A percentile compares a stretch with the other conserved stretches of the same genome.
phyloP scores from a whole-genome alignment of 176 grass and related monocot species.

The Saccharum spontaneum region DNA sequence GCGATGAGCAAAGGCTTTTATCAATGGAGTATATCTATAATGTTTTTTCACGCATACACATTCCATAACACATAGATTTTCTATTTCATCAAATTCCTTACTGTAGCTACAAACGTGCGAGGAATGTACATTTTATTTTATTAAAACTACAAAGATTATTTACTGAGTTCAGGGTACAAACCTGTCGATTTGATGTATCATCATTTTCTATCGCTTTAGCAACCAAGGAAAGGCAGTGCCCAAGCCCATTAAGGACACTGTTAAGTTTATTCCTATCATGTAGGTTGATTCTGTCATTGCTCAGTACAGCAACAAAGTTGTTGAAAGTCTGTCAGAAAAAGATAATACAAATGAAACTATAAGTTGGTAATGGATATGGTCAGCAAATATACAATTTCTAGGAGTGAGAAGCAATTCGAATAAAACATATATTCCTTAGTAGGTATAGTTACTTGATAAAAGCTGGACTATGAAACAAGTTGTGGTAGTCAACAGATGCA shows the following conservation, averaged over 20 bases:
- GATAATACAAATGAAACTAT: conserved; percentile 30
- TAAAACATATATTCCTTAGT: conserved; percentile 3
- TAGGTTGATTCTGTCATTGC: conserved; percentile 73
- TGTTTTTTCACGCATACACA: neutral
- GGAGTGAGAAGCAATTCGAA: neutral
- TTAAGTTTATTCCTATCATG: conserved; percentile 92
- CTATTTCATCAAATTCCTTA: conserved; percentile 1
- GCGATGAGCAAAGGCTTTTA: neutral
- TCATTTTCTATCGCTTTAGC: conserved; percentile 30
- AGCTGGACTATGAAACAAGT: neutral
- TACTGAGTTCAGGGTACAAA: conserved; percentile 28
- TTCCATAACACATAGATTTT: conserved; percentile 22
- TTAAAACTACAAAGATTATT: neutral
- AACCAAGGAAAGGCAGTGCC: conserved; percentile 74
- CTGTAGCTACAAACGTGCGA: neutral
- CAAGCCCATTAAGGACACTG: conserved; percentile 78
- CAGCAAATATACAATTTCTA: conserved; percentile 2
- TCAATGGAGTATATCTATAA: conserved; percentile 18
- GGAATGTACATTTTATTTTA: neutral
- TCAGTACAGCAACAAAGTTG: conserved; percentile 76
- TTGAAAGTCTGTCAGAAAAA: conserved; percentile 64
- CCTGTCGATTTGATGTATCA: conserved; percentile 47
- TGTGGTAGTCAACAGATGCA: neutral
- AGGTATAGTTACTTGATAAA: conserved; percentile 16
- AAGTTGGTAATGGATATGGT: conserved; percentile 22